Evolutionary conservation across 2,329 filamentous ascomycete genomes (phyloP), one percentile per base, ranked within the genome.

Genomic region (Colletotrichum liriopes): DNA sequence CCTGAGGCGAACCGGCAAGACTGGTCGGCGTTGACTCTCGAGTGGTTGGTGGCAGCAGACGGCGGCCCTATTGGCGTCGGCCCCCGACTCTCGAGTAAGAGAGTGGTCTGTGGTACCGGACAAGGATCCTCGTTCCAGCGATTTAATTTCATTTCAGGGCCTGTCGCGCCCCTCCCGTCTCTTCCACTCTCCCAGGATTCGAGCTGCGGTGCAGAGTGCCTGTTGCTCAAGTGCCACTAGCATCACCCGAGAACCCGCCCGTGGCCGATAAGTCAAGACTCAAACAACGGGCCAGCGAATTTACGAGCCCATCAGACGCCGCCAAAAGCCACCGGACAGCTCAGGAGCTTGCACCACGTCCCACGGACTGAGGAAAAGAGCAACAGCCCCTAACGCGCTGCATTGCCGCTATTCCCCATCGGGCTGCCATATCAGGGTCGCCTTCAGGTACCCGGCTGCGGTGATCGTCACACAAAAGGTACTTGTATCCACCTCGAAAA

Each of bases 141-240:
- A 64, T 62, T 41, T 72, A 72, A 72, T 72, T 72, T 73, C 49
- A 73, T 62, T 73, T 73, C 71, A 73, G 61, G 71, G 67, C 66
- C 67, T 65, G 71, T 56, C 52, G 37, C 62, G 61, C 71, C 67
- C 71, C 67, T 73, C 70, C 47, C 54, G 20, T 37, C 20, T 66
- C 54, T 58, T 37, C 64, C 54, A 66, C 60, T 41, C 71, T 66
- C 41, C 67, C 67, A 65, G 45, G 35, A 58, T 41, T 23, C 35
- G 14, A 58, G 54, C 67, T 62, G n/a, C 29, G 20, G 54, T 64
- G 37, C 59, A 23, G 32, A 35, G 55, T 71, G 49, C 67, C 55
- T 71, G 71, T 62, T 60, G 20, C 71, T 69, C 54, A 45, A 54
- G 59, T 69, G 69, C 59, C 65, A 60, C 65, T 69, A 72, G 58